A percentile compares a stretch with the other conserved stretches of the same genome.
Evolutionary conservation across 192 early-diverging fungal genomes (phyloP).

Genomic region (Coemansia sp.): DNA sequence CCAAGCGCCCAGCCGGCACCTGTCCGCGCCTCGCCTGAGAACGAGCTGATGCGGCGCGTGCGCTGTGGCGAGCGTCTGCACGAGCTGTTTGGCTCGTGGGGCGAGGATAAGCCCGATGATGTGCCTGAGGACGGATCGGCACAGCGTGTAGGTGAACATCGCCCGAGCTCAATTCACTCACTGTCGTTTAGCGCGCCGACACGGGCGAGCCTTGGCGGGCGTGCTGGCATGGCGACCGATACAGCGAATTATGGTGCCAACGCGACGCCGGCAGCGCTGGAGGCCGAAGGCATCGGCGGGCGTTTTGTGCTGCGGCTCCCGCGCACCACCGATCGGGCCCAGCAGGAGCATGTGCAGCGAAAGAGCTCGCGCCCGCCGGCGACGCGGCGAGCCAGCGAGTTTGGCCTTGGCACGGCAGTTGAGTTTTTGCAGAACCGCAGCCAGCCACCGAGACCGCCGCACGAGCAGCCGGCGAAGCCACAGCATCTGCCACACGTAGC

Average conservation of each 20-base stretch:
- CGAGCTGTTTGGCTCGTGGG: slow-evolving; percentile 44
- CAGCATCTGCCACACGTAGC: not conserved
- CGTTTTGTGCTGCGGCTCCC: slow-evolving; percentile 8
- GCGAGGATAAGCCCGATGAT: slow-evolving; percentile 1
- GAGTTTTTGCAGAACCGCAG: slow-evolving; percentile 7
- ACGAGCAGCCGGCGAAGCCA: slow-evolving; percentile 6
- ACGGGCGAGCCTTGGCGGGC: slow-evolving; percentile 19
- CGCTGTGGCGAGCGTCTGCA: slow-evolving; percentile 31
- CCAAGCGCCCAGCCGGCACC: not conserved
- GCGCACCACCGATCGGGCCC: not conserved
- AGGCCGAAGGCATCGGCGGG: not conserved
- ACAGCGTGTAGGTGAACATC: slow-evolving; percentile 2
- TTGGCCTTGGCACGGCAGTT: not conserved
- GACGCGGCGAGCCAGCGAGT: slow-evolving; percentile 7
- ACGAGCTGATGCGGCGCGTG: slow-evolving; percentile 28
- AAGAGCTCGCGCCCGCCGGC: slow-evolving; percentile 6
- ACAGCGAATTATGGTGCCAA: not conserved
- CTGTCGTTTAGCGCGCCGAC: slow-evolving; percentile 38
- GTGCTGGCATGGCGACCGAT: not conserved
- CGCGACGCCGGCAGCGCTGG: not conserved
- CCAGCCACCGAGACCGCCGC: slow-evolving; percentile 8
- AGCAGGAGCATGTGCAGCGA: not conserved
- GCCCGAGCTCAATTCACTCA: slow-evolving; percentile 27
- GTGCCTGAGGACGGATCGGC: not conserved
- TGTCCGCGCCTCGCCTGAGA: slow-evolving; percentile 6